Conservation (phyloP, 2,329 filamentous ascomycete species). For the Colletotrichum sp. region DNA sequence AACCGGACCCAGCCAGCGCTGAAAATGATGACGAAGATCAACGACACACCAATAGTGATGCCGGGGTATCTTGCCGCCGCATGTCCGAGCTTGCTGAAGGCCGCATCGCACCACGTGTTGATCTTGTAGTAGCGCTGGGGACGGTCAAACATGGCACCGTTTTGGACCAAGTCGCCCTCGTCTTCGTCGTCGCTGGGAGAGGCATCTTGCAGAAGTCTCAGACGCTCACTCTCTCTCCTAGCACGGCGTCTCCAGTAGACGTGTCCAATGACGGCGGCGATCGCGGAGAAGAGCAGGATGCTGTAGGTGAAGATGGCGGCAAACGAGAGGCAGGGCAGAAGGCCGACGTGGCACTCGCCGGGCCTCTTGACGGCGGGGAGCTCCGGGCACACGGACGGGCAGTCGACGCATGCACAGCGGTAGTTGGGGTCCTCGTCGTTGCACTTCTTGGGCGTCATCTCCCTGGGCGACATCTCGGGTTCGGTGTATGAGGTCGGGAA, state of each 20-base stretch:
- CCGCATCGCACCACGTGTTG: slow-evolving; percentile 80
- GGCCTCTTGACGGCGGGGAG: slow-evolving; percentile 76
- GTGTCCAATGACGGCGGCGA: slow-evolving; percentile 73
- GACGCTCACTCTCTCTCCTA: slow-evolving; percentile 77
- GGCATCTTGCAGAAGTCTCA: slow-evolving; percentile 86
- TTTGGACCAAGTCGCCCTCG: slow-evolving; percentile 83
- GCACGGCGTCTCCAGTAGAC: slow-evolving; percentile 77
- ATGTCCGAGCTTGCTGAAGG: slow-evolving; percentile 82
- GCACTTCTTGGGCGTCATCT: slow-evolving; percentile 82
- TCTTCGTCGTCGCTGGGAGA: slow-evolving; percentile 91
- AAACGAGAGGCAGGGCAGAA: slow-evolving; percentile 93
- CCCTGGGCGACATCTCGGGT: slow-evolving; percentile 72
- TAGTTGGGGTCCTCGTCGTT: slow-evolving; percentile 87
- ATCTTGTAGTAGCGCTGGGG: slow-evolving; percentile 81
- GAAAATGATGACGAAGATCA: slow-evolving; percentile 78
- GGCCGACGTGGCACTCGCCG: slow-evolving; percentile 80
- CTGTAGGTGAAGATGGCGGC: slow-evolving; percentile 88
- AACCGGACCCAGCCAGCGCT: slow-evolving; percentile 91
- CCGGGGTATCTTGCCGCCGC: slow-evolving; percentile 82
- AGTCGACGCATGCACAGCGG: slow-evolving; percentile 93
- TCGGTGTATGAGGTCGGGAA: slow-evolving; percentile 72
- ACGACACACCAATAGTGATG: slow-evolving; percentile 77
- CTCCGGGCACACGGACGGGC: slow-evolving; percentile 81
- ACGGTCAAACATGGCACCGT: slow-evolving; percentile 77
- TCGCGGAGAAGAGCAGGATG: slow-evolving; percentile 71